Base-by-base conservation (phyloP, 2,329 filamentous ascomycete species). In the Penicillium sp. region DNA sequence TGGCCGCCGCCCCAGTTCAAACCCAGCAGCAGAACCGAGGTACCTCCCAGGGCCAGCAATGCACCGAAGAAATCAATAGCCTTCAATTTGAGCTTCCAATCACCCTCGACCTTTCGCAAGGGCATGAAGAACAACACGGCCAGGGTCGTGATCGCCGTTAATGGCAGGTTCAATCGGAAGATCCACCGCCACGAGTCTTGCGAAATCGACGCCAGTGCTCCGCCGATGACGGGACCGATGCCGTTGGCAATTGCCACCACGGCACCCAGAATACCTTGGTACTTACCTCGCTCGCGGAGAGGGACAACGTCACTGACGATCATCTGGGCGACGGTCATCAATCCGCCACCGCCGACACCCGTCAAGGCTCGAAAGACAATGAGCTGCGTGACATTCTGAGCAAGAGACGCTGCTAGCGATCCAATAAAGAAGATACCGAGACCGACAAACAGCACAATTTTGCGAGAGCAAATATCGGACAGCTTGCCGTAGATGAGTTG, bases 401-500 rank as follows among this genome's bases (percentile, higher is more conserved):
- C 74, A n/a, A 86, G 73, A 0, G 80, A 81, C 57, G 83, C 83
- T 1, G 82, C 73, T 24, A 87, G 68, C 51, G 84, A 82, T 1
- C 79, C 81, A 6, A 85, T 40, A 13, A 77, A 75, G 42, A 87
- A 73, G 14, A 84, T 70, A 0, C 68, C 73, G 1, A 85, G 69
- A 1, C 80, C 79, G 1, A 74, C 71, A 13, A 86, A 68, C 22
- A 82, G 79, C 7, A 86, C 72, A 2, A 76, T 69, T 61, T 86
- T 86, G 14, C 84, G 76, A 14, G 81, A 82, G 53, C 83, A 78
- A 8, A 85, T 79, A 61, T 86, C 82, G 0, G 81, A 84, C 7
- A 85, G 63, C 0, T 82, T 76, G 20, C 84, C 84, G 63, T 86
- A 86, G 3, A 87, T 72, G 44, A 85, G 79, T 63, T 85, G 83